Conservation (phyloP, 2,329 filamentous ascomycete genomes). For the Fusarium avenaceum region DNA sequence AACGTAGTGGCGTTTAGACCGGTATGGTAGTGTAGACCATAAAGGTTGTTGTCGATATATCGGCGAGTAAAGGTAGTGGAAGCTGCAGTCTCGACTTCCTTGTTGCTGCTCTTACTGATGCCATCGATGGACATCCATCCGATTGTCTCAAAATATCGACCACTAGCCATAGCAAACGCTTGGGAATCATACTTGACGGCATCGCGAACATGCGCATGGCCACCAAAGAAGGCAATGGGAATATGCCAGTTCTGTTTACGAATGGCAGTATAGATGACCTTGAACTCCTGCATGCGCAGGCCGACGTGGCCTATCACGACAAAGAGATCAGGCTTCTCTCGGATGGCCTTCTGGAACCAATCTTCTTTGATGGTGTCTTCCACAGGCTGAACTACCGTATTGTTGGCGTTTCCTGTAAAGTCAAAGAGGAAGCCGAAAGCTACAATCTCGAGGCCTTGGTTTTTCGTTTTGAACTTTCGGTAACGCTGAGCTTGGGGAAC, state of each 20-base stretch:
- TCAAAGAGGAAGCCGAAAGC: slow-evolving; percentile 97
- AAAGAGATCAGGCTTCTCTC: slow-evolving; percentile 89
- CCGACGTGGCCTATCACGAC: slow-evolving; percentile 89
- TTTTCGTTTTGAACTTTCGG: slow-evolving; percentile 91
- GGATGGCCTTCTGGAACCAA: slow-evolving; percentile 90
- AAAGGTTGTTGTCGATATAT: slow-evolving; percentile 96
- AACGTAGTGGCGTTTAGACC: slow-evolving; percentile 79
- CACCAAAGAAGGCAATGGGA: slow-evolving; percentile 92
- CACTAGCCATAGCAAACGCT: slow-evolving; percentile 85
- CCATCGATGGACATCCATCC: slow-evolving; percentile 92
- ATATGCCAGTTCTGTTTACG: slow-evolving; percentile 81
- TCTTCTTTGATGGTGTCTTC: slow-evolving; percentile 82
- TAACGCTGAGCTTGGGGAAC: slow-evolving; percentile 85
- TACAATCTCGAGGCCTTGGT: slow-evolving; percentile 84
- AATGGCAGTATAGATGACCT: slow-evolving; percentile 82
- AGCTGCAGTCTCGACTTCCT: slow-evolving; percentile 50
- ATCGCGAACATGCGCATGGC: slow-evolving; percentile 90
- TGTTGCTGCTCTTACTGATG: slow-evolving; percentile 53
- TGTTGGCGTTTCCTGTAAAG: slow-evolving; percentile 91
- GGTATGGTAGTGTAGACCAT: slow-evolving; percentile 85
- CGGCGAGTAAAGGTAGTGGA: slow-evolving; percentile 76
- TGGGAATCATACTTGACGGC: slow-evolving; percentile 83
- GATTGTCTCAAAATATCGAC: slow-evolving; percentile 94
- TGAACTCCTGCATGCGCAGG: slow-evolving; percentile 83
- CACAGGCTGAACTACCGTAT: slow-evolving; percentile 85